Base-by-base conservation (phyloP, 1,284 basidiomycete species). In the Leccinum subrobustum region DNA sequence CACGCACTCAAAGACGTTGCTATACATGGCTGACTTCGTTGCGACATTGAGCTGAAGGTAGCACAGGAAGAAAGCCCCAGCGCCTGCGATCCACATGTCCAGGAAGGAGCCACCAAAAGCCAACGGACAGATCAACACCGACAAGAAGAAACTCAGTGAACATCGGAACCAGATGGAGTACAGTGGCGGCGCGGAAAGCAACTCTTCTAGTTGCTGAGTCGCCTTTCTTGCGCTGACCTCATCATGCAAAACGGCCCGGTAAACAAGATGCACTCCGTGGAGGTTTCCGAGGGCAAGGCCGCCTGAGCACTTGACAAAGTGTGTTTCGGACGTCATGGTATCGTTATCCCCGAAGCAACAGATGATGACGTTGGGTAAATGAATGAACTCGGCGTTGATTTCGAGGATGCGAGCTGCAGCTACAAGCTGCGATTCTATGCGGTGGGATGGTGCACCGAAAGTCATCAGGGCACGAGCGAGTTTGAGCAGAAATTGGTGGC, bases 1-100 rank as follows among this genome's bases (percentile, higher is more conserved):
- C n/a, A 60, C 91, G 73, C 68, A 93, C 92, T 96, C 93, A 64
- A 95, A 95, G 52, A 95, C 91, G 68, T 92, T 93, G 33, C 90
- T 89, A 72, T 93, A 94, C 71, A 93, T 78, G 0, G 87, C 80
- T 68, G 87, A 91, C 70, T 88, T 90, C 27, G 83, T 79, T 9
- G 88, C 89, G 4, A 90, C 85, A 60, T 79, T 81, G 20, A 92
- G 81, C 67, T 93, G 90, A 65, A 95, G 80, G 67, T 83, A 80
- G 54, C 83, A 82, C 52, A 94, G 74, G 54, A 88, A 69, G 56
- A 86, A 82, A 0, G 89, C 89, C 33, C 87, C 84, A 7, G 74
- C 65, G 9, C 91, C 93, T 14, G 91, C 82, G 14, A 93, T 79
- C 81, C 88, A 88, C 82, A 92, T 89, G 72, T 96, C 93, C 56